A percentile compares a stretch with the other conserved stretches of the same genome.
These are phyloP conservation scores for Aspergillus costaricaensis DNA, from an alignment of 2,329 filamentous ascomycete species.

Conservation along the genomic window DNA sequence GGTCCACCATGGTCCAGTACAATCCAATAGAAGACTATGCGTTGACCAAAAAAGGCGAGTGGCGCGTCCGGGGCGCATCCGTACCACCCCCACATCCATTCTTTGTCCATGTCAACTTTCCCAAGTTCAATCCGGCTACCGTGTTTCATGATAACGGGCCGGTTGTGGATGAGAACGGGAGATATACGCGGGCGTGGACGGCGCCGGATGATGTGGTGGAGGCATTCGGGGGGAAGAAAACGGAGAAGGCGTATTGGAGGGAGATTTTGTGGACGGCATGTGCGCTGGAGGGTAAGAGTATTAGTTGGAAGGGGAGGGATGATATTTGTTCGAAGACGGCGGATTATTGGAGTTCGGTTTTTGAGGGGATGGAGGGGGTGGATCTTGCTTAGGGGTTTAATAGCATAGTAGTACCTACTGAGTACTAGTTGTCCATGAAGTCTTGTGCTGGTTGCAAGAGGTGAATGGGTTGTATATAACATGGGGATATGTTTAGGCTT, in stretches of 20 bases:
- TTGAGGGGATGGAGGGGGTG: too few relatives aligned
- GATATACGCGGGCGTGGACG: slow-evolving; percentile 27
- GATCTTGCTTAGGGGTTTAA: too few relatives aligned
- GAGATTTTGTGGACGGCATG: slow-evolving; percentile 30
- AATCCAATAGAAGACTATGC: slow-evolving; percentile 39
- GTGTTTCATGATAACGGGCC: slow-evolving; percentile 30
- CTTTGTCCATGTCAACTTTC: slow-evolving; percentile 36
- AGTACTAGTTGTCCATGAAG: too few relatives aligned
- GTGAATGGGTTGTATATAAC: too few relatives aligned
- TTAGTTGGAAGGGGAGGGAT: slow-evolving; percentile 24
- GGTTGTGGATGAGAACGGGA: slow-evolving; percentile 25
- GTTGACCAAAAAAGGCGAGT: slow-evolving; percentile 28
- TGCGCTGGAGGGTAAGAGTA: slow-evolving; percentile 27
- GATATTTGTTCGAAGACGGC: slow-evolving; percentile 20
- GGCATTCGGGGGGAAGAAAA: slow-evolving; percentile 33
- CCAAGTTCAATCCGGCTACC: slow-evolving; percentile 33
- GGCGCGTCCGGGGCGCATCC: slow-evolving; percentile 34
- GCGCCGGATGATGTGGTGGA: slow-evolving; percentile 24
- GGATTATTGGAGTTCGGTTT: slow-evolving; percentile 16
- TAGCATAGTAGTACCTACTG: too few relatives aligned
- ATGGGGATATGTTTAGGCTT: too few relatives aligned
- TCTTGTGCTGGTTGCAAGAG: too few relatives aligned
- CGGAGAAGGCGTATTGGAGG: slow-evolving; percentile 35
- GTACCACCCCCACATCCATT: slow-evolving; percentile 33
- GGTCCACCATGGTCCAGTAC: slow-evolving; percentile 44